phyloP scores from a whole-genome alignment of 1,284 basidiomycete genomes.

The Fistulinella cinereoalba region DNA sequence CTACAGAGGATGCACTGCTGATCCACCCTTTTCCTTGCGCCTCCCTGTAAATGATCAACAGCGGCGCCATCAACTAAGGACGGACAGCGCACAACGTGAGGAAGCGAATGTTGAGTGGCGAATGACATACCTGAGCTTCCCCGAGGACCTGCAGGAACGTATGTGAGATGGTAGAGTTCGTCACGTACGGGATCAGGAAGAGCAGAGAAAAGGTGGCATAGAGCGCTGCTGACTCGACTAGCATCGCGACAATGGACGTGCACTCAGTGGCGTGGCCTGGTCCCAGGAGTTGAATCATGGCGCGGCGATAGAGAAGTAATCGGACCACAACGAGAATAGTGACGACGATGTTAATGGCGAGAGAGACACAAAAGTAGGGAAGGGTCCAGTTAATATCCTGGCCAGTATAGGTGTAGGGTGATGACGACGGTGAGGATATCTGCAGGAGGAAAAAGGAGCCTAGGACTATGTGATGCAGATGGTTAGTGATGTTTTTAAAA shows the following conservation, averaged over 20 bases:
- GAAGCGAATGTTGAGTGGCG: neutral
- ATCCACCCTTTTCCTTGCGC: constrained; percentile 31
- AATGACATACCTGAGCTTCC: constrained; percentile 22
- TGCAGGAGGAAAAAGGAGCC: constrained; percentile 28
- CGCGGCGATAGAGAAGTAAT: constrained; percentile 20
- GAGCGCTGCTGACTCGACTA: constrained; percentile 28
- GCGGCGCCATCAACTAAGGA: constrained; percentile 26
- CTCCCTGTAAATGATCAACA: constrained; percentile 30
- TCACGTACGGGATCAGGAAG: constrained; percentile 24
- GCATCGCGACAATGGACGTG: constrained; percentile 27
- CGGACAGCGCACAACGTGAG: neutral
- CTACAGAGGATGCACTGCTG: constrained; percentile 12
- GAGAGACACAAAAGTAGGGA: constrained; percentile 27
- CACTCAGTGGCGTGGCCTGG: constrained; percentile 21
- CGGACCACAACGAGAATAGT: constrained; percentile 22
- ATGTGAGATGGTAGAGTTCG: constrained; percentile 15
- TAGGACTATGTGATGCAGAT: constrained; percentile 13
- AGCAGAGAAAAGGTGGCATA: constrained; percentile 27
- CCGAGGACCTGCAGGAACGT: constrained; percentile 28
- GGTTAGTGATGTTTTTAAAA: neutral
- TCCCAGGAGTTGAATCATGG: constrained; percentile 15
- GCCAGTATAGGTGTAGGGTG: constrained; percentile 18
- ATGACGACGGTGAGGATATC: constrained; percentile 28
- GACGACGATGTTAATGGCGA: constrained; percentile 22
- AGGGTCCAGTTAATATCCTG: constrained; percentile 25